Evolutionary conservation across 768 basidiomycete species (phyloP), one percentile per base, ranked within the genome.

Genomic region (Lyophyllum decastes): DNA sequence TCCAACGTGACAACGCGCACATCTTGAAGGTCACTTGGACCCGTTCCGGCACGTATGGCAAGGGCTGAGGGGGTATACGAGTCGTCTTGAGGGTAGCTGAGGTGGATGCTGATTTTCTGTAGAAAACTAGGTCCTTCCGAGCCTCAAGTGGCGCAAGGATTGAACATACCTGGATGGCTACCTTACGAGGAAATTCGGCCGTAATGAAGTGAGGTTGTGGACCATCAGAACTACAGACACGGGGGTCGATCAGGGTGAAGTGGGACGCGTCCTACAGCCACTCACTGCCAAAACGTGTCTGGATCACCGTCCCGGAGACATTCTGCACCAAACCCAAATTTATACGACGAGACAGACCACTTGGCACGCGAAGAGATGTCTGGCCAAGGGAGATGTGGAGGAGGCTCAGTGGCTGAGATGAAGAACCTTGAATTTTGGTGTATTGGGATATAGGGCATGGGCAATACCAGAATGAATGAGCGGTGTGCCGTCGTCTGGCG

Each of bases 271-370:
- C 6, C 24, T 35, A n/a, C 40, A 12, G 22, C 7, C 21, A 81
- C 94, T 71, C 71, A 98, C 95, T 98, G 97, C 97, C 97, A 98
- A 69, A 98, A 96, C 0, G 95, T 98, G 40, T 92, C 89, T 27
- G 92, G 88, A 67, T 96, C 90, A 33, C 85, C 84, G 65, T 98
- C 95, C 25, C 87, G 82, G 44, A 98, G 77, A 71, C 95, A 95
- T 68, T 97, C 94, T 38, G 94, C 87, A 8, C 96, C 95, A 70
- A 95, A 98, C 0, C 95, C 95, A 61, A 95, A 97, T 71, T 99
- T 99, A 75, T 85, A 94, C 0, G 92, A 95, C 12, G 95, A 98
- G 2, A 98, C 96, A 11, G 93, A 90, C 97, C 96, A 99, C 64
- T 89, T 89, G 44, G 92, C 97, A 33, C 92, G 83, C 43, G 85